These are phyloP conservation scores for Rhodocollybia butyracea DNA, from an alignment of 768 basidiomycete genomes.

Conservation along the genomic window DNA sequence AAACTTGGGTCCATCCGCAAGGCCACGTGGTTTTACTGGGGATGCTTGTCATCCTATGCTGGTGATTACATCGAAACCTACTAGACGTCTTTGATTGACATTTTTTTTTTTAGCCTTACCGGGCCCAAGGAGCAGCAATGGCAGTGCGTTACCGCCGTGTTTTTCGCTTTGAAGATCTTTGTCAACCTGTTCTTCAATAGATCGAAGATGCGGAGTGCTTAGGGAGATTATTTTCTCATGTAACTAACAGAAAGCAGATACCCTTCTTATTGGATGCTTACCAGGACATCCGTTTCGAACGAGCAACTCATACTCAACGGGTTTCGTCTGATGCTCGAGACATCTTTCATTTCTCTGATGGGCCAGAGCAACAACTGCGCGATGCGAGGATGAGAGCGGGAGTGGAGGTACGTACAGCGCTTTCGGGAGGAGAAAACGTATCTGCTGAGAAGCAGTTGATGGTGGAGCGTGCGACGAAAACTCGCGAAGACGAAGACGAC, in stretches of 20 bases:
- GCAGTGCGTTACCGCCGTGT: neutral
- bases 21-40: neutral
- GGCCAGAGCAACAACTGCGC: slow-evolving; percentile 49
- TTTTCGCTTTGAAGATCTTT: neutral
- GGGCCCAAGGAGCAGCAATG: slow-evolving; percentile 32
- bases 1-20: neutral
- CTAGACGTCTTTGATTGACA: neutral
- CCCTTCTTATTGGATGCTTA: slow-evolving; percentile 47
- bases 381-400: slow-evolving; percentile 49
- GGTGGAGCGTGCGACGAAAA: neutral
- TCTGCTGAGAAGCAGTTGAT: neutral
- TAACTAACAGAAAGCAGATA: slow-evolving; percentile 42
- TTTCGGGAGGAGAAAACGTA: neutral
- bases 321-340: slow-evolving; percentile 48
- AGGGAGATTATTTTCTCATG: slow-evolving; percentile 21
- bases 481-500: neutral
- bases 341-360: slow-evolving; percentile 57
- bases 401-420: slow-evolving; percentile 29
- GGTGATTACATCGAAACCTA: neutral
- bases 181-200: slow-evolving; percentile 19
- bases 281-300: slow-evolving; percentile 45
- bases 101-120: slow-evolving; percentile 37
- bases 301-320: slow-evolving; percentile 46
- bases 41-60: neutral
- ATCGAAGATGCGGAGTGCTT: slow-evolving; percentile 32